A percentile compares a stretch with the other conserved stretches of the same genome.
Conservation (phyloP, 2,329 filamentous ascomycete genomes). For the Aspergillus niger region DNA sequence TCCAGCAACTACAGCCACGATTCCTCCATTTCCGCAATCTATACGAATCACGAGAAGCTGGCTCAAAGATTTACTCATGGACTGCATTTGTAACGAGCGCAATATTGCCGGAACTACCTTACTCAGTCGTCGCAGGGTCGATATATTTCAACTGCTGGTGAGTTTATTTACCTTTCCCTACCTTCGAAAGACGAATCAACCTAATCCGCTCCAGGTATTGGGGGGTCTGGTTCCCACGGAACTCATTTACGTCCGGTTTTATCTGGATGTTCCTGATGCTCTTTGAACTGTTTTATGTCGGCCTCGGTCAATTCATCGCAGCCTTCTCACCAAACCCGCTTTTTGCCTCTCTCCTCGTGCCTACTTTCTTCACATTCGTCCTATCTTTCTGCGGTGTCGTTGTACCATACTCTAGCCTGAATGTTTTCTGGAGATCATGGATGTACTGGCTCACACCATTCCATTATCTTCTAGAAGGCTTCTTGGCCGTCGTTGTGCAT, state of each 20-base stretch:
- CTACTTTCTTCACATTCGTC: slow-evolving; percentile 69
- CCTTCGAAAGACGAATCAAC: neutral
- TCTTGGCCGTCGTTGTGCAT: slow-evolving; percentile 60
- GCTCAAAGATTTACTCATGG: slow-evolving; percentile 81
- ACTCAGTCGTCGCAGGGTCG: slow-evolving; percentile 64
- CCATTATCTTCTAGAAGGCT: slow-evolving; percentile 65
- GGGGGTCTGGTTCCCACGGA: slow-evolving; percentile 55
- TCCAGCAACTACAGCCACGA: slow-evolving; percentile 75
- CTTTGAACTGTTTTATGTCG: slow-evolving; percentile 67
- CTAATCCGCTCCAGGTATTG: slow-evolving; percentile 49
- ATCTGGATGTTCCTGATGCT: slow-evolving; percentile 65
- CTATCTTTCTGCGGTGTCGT: slow-evolving; percentile 75
- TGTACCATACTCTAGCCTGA: slow-evolving; percentile 65
- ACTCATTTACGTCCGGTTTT: slow-evolving; percentile 62
- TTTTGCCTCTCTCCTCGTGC: slow-evolving; percentile 66
- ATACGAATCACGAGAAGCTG: slow-evolving; percentile 71
- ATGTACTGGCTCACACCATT: slow-evolving; percentile 71
- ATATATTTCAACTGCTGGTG: slow-evolving; percentile 69
- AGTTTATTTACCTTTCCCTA: neutral
- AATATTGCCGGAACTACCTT: slow-evolving; percentile 70
- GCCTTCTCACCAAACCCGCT: slow-evolving; percentile 67
- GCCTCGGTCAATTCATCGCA: slow-evolving; percentile 69
- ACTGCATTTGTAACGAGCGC: slow-evolving; percentile 66
- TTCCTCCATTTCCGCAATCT: slow-evolving; percentile 67
- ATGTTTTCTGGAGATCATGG: slow-evolving; percentile 66